These are phyloP conservation scores for Mesostigma viride DNA, from an alignment of 139 green algal genomes.

Conservation along the genomic window DNA sequence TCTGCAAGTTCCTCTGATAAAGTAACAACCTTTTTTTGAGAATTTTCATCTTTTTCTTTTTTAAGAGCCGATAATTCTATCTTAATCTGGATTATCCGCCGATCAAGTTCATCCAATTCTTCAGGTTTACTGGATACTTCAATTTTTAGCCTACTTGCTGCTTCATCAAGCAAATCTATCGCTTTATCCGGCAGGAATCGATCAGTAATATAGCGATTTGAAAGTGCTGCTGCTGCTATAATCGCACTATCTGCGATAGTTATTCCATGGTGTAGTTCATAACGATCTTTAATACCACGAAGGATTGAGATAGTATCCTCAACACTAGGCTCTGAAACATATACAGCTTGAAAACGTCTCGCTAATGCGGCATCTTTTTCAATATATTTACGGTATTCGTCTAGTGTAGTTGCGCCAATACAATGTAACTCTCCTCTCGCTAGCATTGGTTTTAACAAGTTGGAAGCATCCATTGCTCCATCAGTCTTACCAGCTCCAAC, in stretches of 20 bases:
- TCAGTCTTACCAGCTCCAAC: constrained; percentile 48
- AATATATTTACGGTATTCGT: constrained; percentile 83
- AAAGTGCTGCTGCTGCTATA: constrained; percentile 29
- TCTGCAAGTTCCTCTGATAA: too few relatives aligned
- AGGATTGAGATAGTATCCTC: constrained; percentile 30
- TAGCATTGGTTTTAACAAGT: constrained; percentile 76
- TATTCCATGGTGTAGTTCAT: constrained; percentile 30
- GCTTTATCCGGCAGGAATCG: constrained; percentile 36
- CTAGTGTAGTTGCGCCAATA: constrained; percentile 69
- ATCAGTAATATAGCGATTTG: constrained; percentile 51
- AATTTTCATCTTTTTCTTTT: too few relatives aligned
- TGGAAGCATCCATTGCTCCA: constrained; percentile 57
- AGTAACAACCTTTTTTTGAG: too few relatives aligned
- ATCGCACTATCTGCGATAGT: constrained; percentile 27
- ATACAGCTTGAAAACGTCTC: constrained; percentile 62
- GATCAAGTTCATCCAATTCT: too few relatives aligned
- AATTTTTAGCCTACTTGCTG: too few relatives aligned
- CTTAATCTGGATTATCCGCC: too few relatives aligned
- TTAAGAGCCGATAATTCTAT: too few relatives aligned
- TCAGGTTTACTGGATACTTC: too few relatives aligned
- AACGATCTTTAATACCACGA: constrained; percentile 9
- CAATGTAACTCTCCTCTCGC: constrained; percentile 38
- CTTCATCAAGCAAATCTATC: constrained; percentile 34
- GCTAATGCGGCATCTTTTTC: constrained; percentile 90
- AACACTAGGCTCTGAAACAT: constrained; percentile 19